These are phyloP conservation scores for Chloris gayana DNA, from an alignment of 176 grass and related monocot species.

Conservation along the genomic window DNA sequence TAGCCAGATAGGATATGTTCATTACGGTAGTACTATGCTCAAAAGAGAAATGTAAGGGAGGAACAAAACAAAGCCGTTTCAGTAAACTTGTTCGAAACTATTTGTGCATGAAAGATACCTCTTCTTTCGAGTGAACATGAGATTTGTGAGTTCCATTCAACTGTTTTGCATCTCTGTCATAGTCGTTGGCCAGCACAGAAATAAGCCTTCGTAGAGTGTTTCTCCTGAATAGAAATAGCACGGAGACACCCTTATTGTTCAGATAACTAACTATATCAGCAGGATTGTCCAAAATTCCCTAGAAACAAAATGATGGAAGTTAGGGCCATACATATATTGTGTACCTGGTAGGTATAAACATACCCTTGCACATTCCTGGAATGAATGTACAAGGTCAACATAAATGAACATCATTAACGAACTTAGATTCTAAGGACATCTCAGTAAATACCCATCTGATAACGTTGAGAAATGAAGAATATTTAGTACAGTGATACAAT, in stretches of 20 bases:
- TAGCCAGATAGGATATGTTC: background rate
- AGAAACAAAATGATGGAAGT: conserved; percentile 34
- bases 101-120: conserved; percentile 50
- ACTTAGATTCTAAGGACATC: background rate
- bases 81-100: conserved; percentile 5
- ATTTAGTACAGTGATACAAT: conserved; percentile 9
- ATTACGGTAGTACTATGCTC: background rate
- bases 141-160: conserved; percentile 98
- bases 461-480: background rate
- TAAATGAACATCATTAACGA: conserved; percentile 3
- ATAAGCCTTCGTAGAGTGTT: conserved; percentile 83
- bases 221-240: conserved; percentile 89
- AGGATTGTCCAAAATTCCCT: conserved; percentile 78
- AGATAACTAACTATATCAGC: conserved; percentile 78
- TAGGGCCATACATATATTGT: conserved; percentile 17
- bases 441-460: too few relatives aligned
- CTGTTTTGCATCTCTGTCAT: conserved; percentile 88
- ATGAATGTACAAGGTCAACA: background rate
- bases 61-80: background rate
- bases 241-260: conserved; percentile 78
- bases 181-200: conserved; percentile 88
- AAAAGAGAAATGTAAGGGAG: background rate
- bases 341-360: background rate
- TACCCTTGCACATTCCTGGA: background rate
- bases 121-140: conserved; percentile 89